Evolutionary conservation across 2,329 filamentous ascomycete species (phyloP).

Genomic region (Beauveria asiatica): DNA sequence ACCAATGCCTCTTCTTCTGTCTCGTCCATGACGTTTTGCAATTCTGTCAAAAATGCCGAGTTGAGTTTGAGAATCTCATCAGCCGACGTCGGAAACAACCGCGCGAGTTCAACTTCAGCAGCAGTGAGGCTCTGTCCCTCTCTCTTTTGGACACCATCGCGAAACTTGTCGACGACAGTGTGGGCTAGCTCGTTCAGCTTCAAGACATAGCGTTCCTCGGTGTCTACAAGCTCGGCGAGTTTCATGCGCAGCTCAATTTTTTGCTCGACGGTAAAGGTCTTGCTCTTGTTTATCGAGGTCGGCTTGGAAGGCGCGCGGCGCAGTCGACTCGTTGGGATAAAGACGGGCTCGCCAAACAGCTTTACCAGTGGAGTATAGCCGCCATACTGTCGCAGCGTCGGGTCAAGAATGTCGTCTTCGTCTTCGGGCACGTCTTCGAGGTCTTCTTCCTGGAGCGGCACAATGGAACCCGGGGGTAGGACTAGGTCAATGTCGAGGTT

Average conservation of each 20-base stretch:
- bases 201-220: slow-evolving; percentile 85
- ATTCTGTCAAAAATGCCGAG: slow-evolving; percentile 65
- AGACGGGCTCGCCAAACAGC: slow-evolving; percentile 73
- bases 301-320: slow-evolving; percentile 82
- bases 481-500: slow-evolving; percentile 86
- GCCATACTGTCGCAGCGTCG: slow-evolving; percentile 62
- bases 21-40: slow-evolving; percentile 69
- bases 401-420: slow-evolving; percentile 58
- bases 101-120: slow-evolving; percentile 61
- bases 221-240: slow-evolving; percentile 83
- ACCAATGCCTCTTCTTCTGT: slow-evolving; percentile 71
- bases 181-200: slow-evolving; percentile 81
- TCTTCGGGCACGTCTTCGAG: slow-evolving; percentile 51
- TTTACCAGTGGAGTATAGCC: slow-evolving; percentile 69
- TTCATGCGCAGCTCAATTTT: slow-evolving; percentile 80
- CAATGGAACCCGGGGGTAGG: slow-evolving; percentile 68
- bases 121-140: slow-evolving; percentile 58
- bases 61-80: slow-evolving; percentile 78
- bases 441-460: slow-evolving; percentile 52
- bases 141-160: slow-evolving; percentile 55
- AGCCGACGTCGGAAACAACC: slow-evolving; percentile 72
- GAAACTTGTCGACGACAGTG: slow-evolving; percentile 72
- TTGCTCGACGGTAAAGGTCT: slow-evolving; percentile 70
- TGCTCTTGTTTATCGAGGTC: slow-evolving; percentile 68
- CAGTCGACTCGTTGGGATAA: slow-evolving; percentile 76